Evolutionary conservation across 495 filamentous ascomycete species (phyloP).

Genomic region (Hyaloscypha hepaticicola): DNA sequence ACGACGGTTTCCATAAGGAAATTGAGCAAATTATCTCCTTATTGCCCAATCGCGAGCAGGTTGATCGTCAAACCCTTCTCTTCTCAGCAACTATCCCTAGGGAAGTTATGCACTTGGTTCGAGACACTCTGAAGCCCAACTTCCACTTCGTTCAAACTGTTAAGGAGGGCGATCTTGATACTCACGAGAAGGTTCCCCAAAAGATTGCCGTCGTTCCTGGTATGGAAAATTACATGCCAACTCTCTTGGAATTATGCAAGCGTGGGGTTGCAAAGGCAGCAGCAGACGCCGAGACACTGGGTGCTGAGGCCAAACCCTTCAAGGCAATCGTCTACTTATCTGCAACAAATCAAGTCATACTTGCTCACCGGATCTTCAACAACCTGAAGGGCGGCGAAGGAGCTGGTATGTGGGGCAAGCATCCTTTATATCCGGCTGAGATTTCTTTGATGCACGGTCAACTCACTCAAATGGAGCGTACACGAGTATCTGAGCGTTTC

Average conservation of each 20-base stretch:
- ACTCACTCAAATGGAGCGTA: conserved; percentile 68
- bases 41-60: conserved; percentile 58
- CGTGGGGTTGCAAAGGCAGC: conserved; percentile 46
- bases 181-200: conserved; percentile 82
- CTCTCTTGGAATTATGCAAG: conserved; percentile 71
- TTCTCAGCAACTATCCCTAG: conserved; percentile 90
- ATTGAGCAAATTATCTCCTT: conserved; percentile 65
- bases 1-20: conserved; percentile 82
- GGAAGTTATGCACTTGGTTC: conserved; percentile 77
- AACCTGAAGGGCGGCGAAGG: conserved; percentile 40
- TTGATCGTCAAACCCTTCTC: conserved; percentile 83
- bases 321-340: conserved; percentile 93
- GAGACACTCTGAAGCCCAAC: conserved; percentile 60
- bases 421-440: conserved; percentile 45
- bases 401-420: conserved; percentile 28
- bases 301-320: conserved; percentile 58
- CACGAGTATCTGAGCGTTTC: conserved; percentile 69
- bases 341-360: conserved; percentile 66
- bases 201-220: conserved; percentile 61
- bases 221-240: conserved; percentile 74
- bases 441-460: conserved; percentile 76
- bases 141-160: conserved; percentile 87
- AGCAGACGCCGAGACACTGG: conserved; percentile 22
- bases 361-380: conserved; percentile 61
- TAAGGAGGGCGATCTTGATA: conserved; percentile 72